A percentile compares a stretch with the other conserved stretches of the same genome.
Evolutionary conservation across 139 green algal species (phyloP).

Genomic region (Chlamydomonas incerta): DNA sequence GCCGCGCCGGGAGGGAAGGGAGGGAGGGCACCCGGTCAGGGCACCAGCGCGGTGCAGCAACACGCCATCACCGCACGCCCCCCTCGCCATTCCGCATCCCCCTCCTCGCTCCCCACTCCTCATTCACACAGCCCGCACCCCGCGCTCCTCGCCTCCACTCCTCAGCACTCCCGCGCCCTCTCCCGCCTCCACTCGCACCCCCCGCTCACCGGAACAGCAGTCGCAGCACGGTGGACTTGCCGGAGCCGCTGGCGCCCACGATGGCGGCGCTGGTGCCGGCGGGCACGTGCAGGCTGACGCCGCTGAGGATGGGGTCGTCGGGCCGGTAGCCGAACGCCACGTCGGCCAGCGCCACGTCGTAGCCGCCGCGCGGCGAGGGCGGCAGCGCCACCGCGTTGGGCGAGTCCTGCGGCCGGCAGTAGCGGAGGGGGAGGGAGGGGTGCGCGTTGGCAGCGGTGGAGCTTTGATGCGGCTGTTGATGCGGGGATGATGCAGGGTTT

Average conservation of each 20-base stretch:
- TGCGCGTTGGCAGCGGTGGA: neutral
- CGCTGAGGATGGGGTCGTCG: constrained; percentile 71
- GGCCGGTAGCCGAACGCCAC: constrained; percentile 81
- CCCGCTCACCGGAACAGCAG: constrained; percentile 73
- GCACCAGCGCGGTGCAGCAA: no score
- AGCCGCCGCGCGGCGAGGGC: constrained; percentile 6
- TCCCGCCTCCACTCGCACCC: no score
- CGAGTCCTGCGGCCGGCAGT: constrained; percentile 8
- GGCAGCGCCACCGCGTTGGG: constrained; percentile 62
- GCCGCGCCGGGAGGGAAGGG: no score
- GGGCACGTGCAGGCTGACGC: constrained; percentile 49
- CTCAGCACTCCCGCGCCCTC: neutral
- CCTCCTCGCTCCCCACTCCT: no score
- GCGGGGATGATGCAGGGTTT: no score
- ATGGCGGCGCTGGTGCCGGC: constrained; percentile 89
- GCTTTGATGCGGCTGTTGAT: neutral
- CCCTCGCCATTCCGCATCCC: no score
- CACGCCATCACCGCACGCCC: no score
- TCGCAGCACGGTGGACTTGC: constrained; percentile 77
- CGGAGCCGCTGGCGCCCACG: constrained; percentile 89
- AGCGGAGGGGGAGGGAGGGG: neutral
- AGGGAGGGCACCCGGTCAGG: no score
- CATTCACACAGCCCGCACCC: no score
- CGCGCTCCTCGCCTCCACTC: no score
- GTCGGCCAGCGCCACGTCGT: constrained; percentile 71